phyloP scores from a whole-genome alignment of 2,329 filamentous ascomycete genomes.

The Verticillium longisporum region DNA sequence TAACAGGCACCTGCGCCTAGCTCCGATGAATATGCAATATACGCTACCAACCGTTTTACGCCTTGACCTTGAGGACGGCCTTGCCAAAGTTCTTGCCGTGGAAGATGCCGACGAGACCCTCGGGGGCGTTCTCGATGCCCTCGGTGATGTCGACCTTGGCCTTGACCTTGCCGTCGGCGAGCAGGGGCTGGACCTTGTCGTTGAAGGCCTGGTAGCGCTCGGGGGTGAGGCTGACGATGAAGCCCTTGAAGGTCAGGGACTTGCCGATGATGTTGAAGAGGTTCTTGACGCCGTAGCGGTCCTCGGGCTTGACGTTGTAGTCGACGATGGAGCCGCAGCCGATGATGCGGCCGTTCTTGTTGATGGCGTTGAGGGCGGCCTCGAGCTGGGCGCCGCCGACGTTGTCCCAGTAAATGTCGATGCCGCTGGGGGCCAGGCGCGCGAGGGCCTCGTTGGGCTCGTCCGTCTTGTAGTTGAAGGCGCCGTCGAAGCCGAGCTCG shows the following conservation, averaged over 20 bases:
- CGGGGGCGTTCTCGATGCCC: constrained; percentile 71
- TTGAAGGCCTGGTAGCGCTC: constrained; percentile 65
- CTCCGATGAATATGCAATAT: background rate
- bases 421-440: constrained; percentile 66
- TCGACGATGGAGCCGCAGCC: constrained; percentile 61
- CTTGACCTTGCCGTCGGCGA: constrained; percentile 69
- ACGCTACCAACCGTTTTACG: background rate
- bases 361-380: constrained; percentile 40
- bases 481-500: constrained; percentile 47
- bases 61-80: constrained; percentile 60
- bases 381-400: constrained; percentile 47
- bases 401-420: constrained; percentile 61
- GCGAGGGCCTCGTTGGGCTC: constrained; percentile 59
- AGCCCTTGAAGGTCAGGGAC: constrained; percentile 66
- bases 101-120: constrained; percentile 70
- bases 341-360: constrained; percentile 58
- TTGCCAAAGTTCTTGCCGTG: constrained; percentile 81
- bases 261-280: constrained; percentile 59
- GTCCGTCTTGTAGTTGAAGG: constrained; percentile 89
- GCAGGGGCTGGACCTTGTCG: constrained; percentile 68
- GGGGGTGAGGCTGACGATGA: constrained; percentile 68
- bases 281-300: constrained; percentile 62
- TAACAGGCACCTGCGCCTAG: background rate
- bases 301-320: constrained; percentile 55
- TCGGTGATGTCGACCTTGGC: constrained; percentile 60